Base-by-base conservation (phyloP, 768 basidiomycete genomes). In the Naganishia vaughanmartiniae region DNA sequence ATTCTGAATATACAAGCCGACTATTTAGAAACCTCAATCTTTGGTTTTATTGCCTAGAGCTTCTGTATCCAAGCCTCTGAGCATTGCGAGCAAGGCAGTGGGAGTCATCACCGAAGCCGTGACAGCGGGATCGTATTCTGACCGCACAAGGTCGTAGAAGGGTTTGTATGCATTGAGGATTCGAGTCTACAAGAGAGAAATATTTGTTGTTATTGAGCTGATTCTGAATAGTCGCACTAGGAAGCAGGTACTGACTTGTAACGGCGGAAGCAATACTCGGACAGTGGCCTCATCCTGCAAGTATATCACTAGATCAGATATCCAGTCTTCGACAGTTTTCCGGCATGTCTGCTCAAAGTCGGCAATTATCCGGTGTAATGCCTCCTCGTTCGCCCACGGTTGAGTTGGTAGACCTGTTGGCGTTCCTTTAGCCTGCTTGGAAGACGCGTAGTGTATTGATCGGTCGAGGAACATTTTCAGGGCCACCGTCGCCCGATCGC, bases 241-340 rank as follows among this genome's bases (percentile, higher is more conserved):
- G 1, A 14, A 34, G 24, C 21, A 7, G 46, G 24, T 4, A 78
- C 82, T 72, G 45, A 82, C 82, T 70, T 79, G 72, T 30, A 90
- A 84, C 73, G 93, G 92, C 34, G 86, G 85, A 33, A 96, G 81
- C 66, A 98, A 83, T 10, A 97, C 89, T 2, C 83, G 83, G 36
- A 90, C 90, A 5, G 92, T 92, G 70, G 88, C 84, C 69, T 87
- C 86, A 74, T 93, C 90, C 75, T 89, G 88, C 10, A 99, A 84
- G 79, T 94, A 98, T 69, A 91, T 74, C 76, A 85, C 83, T 77
- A 96, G 81, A 67, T 87, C 85, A 9, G 80, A 84, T 21, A 89
- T 74, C 76, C 80, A 80, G 24, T 57, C 84, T n/a, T 80, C 83
- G 3, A 84, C 82, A 34, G 85, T 85, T 26, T 89, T 81, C 72